Evolutionary conservation across 2,329 filamentous ascomycete genomes (phyloP).

Genomic region (Colletotrichum theobromicola): DNA sequence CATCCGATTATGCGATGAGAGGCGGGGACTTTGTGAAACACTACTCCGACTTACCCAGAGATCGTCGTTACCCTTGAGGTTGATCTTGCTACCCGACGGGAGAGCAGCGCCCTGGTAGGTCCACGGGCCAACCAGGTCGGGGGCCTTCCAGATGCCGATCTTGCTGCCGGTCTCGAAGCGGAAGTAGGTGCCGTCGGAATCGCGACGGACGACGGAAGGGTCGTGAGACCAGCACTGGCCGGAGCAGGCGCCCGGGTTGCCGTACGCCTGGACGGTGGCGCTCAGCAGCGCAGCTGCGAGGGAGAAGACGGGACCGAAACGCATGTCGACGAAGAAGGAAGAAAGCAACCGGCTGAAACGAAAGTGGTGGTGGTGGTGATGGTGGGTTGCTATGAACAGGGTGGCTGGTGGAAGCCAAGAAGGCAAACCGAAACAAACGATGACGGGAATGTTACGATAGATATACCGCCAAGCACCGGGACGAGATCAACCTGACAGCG

Average conservation of each 20-base stretch:
- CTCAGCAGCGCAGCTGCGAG: constrained; percentile 8
- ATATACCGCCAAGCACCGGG: background rate
- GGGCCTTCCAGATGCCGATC: constrained; percentile 43
- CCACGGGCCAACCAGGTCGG: constrained; percentile 46
- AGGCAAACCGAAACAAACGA: background rate
- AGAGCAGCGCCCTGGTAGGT: constrained; percentile 44
- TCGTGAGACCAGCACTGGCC: constrained; percentile 43
- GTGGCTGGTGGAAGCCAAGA: background rate
- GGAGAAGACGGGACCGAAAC: constrained; percentile 4
- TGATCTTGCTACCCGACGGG: constrained; percentile 41
- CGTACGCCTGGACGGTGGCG: constrained; percentile 22
- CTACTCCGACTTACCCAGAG: constrained; percentile 42
- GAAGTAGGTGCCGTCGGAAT: constrained; percentile 44
- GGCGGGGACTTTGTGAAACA: too few species aligned
- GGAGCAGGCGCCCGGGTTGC: constrained; percentile 40
- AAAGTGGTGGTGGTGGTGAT: background rate
- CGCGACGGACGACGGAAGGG: constrained; percentile 41
- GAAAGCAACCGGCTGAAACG: background rate
- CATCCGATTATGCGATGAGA: background rate
- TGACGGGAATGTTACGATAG: background rate
- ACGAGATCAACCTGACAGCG: background rate
- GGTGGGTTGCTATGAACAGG: background rate
- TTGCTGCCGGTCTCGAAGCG: constrained; percentile 45
- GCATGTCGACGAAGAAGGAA: background rate
- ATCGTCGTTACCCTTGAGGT: constrained; percentile 43